phyloP scores from a whole-genome alignment of 805 yeast genomes.

The Candida lessepsii region DNA sequence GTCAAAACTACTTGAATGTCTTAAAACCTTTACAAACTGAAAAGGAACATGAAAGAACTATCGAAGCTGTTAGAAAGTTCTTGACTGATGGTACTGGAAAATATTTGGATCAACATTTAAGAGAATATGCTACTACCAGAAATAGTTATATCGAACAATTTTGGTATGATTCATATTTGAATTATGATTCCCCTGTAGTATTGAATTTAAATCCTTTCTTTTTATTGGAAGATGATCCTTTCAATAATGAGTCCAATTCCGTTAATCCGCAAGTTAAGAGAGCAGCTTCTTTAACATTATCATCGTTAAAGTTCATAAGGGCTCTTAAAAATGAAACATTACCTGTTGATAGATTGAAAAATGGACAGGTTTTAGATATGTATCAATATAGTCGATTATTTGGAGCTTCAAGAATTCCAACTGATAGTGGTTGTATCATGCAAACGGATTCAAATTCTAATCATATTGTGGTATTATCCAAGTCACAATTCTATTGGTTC shows the following conservation, averaged over 20 bases:
- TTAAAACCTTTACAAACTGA: slow-evolving; percentile 81
- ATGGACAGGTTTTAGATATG: slow-evolving; percentile 74
- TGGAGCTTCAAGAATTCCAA: slow-evolving; percentile 87
- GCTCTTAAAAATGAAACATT: slow-evolving; percentile 75
- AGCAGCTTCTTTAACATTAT: slow-evolving; percentile 75
- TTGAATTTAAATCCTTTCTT: slow-evolving; percentile 88
- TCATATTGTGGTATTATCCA: slow-evolving; percentile 78
- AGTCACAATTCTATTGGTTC: slow-evolving; percentile 93
- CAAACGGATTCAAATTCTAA: slow-evolving; percentile 74
- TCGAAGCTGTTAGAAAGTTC: slow-evolving; percentile 55
- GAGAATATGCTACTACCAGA: slow-evolving; percentile 58
- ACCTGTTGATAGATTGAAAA: slow-evolving; percentile 65
- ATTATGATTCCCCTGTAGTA: slow-evolving; percentile 89
- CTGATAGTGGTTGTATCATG: slow-evolving; percentile 75
- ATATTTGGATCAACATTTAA: slow-evolving; percentile 61
- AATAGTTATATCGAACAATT: slow-evolving; percentile 89
- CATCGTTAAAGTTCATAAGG: slow-evolving; percentile 75
- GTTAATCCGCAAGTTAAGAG: slow-evolving; percentile 64
- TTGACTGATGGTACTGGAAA: slow-evolving; percentile 50
- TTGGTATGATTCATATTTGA: slow-evolving; percentile 89
- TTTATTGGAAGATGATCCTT: slow-evolving; percentile 88
- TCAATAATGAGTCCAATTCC: slow-evolving; percentile 53
- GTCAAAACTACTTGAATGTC: slow-evolving; percentile 61
- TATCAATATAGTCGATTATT: slow-evolving; percentile 85
- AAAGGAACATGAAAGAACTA: slow-evolving; percentile 61